Evolutionary conservation across 1,284 basidiomycete species (phyloP).

Genomic region (Ustilago bromivora): DNA sequence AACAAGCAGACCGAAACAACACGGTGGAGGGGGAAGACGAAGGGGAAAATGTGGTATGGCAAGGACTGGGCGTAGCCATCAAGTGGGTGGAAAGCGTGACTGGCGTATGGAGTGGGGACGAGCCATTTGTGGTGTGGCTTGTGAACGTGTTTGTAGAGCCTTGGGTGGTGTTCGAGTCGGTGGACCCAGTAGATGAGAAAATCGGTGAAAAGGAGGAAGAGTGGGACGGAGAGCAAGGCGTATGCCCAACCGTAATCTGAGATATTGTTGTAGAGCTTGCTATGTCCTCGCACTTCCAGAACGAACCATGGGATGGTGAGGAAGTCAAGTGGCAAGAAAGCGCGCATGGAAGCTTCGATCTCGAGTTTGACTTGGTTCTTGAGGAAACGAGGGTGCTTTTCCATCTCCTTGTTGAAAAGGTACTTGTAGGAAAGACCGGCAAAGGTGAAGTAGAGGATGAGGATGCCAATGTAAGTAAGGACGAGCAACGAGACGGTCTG

Average conservation of each 20-base stretch:
- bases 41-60: slow-evolving; percentile 94
- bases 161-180: slow-evolving; percentile 86
- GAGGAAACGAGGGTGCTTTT: slow-evolving; percentile 92
- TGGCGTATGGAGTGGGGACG: slow-evolving; percentile 95
- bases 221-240: slow-evolving; percentile 63
- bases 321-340: slow-evolving; percentile 78
- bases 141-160: slow-evolving; percentile 89
- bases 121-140: slow-evolving; percentile 99
- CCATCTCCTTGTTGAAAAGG: slow-evolving; percentile 96
- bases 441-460: slow-evolving; percentile 79
- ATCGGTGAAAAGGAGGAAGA: slow-evolving; percentile 90
- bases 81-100: slow-evolving; percentile 95
- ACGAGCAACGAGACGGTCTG: slow-evolving; percentile 81
- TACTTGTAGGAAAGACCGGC: slow-evolving; percentile 81
- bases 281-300: slow-evolving; percentile 88
- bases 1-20: slow-evolving; percentile 65
- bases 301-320: slow-evolving; percentile 94
- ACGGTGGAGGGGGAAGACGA: slow-evolving; percentile 86
- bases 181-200: slow-evolving; percentile 94
- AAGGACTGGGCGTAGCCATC: slow-evolving; percentile 94
- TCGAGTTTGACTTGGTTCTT: slow-evolving; percentile 84
- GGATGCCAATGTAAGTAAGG: slow-evolving; percentile 81
- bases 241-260: slow-evolving; percentile 71
- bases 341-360: slow-evolving; percentile 80
- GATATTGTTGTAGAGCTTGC: slow-evolving; percentile 81